Evolutionary conservation across 2,329 filamentous ascomycete genomes (phyloP), one percentile per base, ranked within the genome.

Genomic region (Fusarium sp.): DNA sequence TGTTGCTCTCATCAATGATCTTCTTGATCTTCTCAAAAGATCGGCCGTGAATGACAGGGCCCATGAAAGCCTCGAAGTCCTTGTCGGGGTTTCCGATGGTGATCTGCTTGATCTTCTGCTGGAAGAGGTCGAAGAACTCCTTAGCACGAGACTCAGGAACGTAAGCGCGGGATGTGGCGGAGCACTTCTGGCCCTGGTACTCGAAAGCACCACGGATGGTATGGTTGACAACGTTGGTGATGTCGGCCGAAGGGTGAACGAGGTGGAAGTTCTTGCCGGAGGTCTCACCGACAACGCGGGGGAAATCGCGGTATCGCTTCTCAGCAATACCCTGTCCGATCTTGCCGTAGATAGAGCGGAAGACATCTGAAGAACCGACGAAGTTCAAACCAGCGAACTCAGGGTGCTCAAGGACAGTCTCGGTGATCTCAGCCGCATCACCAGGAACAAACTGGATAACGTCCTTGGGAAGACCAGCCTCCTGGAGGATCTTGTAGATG

Each of bases 401-500:
- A 67, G 83, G 88, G 83, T 96, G 93, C 37, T 84, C 83, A 41
- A 97, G 86, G 7, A 93, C 91, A 30, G 86, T 86, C 75, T 90
- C 89, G 49, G 94, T 97, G 58, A 97, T 88, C 79, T 93, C 88
- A 51, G 90, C 91, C 3, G 95, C 92, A 73, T 97, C 90, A 56
- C 95, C 95, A 4, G 94, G 94, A 6, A 97, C 87, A 76, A 97
- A 97, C 79, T 97, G 94, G 70, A 98, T 93, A 44, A 97, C 95
- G 71, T 95, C 89, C 71, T 88, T 87, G 22, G 94, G 95, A 47
- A 98, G 87, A 43, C 95, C 94, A 17, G 95, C 94, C 82, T 98
- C 95, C 24, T 96, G 83, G 11, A 98, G 86, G 77, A 97, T 96
- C 77, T 94, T 87, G 84, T 97, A 94, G 39, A 97, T 84, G 54